phyloP scores from a whole-genome alignment of 352 stramenopile species.

The Thalassiosira delicatula region DNA sequence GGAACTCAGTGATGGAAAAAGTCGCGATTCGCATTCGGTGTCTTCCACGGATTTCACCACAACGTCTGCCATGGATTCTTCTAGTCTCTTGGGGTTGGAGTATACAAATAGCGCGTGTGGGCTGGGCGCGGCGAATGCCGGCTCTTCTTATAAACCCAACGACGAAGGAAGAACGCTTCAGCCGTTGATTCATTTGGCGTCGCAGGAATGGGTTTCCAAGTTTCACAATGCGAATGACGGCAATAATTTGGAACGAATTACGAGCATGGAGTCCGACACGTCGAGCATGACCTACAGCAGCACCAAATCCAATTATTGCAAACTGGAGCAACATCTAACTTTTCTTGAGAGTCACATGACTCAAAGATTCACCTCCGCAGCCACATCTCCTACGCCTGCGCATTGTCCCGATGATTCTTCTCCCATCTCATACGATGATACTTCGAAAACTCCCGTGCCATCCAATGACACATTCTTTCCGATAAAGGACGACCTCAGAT shows the following conservation, averaged over 20 bases:
- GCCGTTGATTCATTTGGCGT: background rate
- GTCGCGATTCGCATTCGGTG: conserved; percentile 5
- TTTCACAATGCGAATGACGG: conserved; percentile 19
- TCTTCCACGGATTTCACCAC: conserved; percentile 29
- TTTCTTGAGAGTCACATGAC: conserved; percentile 43
- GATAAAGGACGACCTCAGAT: conserved; percentile 33
- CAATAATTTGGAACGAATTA: conserved; percentile 15
- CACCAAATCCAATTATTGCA: conserved; percentile 16
- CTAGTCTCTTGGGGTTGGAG: conserved; percentile 2
- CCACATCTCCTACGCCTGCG: background rate
- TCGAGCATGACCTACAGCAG: conserved; percentile 3
- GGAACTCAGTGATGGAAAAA: conserved; percentile 23
- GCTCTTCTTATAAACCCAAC: background rate
- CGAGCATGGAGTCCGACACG: conserved; percentile 11
- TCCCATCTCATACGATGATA: background rate
- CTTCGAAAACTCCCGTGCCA: background rate
- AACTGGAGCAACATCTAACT: conserved; percentile 32
- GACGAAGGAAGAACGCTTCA: background rate
- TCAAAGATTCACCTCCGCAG: background rate
- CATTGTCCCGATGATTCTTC: background rate
- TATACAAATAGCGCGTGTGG: background rate
- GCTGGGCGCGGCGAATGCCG: background rate
- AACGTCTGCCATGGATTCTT: conserved; percentile 33
- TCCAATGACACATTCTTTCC: conserved; percentile 37
- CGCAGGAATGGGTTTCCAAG: conserved; percentile 8